Evolutionary conservation across 768 basidiomycete species (phyloP), one percentile per base, ranked within the genome.

Genomic region (Termitomyces sp.): DNA sequence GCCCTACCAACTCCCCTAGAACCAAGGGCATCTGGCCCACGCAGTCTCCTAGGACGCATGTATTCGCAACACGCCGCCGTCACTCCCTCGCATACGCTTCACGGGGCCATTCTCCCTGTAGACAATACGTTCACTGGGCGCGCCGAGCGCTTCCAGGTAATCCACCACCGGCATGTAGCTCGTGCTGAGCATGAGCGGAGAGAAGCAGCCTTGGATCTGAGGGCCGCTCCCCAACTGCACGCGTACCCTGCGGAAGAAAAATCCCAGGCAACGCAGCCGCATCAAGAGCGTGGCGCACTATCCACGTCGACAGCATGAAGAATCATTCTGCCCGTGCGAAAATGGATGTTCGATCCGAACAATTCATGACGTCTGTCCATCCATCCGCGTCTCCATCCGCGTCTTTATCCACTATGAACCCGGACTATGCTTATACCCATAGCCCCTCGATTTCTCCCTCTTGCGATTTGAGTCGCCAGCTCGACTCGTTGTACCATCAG

Each of bases 1-100:
- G 60, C 79, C 70, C 48, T 68, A 62, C 42, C 79, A 66, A 63
- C 10, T 72, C 44, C 41, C 19, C 12, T 54, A 9, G 52, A 57
- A 27, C 7, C 42, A 16, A 43, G 1, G 37, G 42, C 35, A 5
- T 23, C 59, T 23, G 60, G 12, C 48, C 66, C 58, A 27, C 59
- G 62, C 49, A 68, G 64, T 52, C 64, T 69, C 32, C 59, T 68
- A 8, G 67, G 66, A 12, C 62, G 59, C 8, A 41, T 58, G 5
- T 69, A 65, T 56, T 49, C 57, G 53, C 65, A 27, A 54, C 63
- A 61, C 19, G 37, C 45, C 51, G 16, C 42, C 53, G 25, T 56
- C 42, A 32, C 47, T 29, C 41, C 16, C 35, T 12, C 34, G n/a
- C 32, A 34, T 12, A 6, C 34, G 17, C 40, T 46, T 31, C 19